phyloP scores from a whole-genome alignment of 2,329 filamentous ascomycete species.

The Talaromyces pinophilus region DNA sequence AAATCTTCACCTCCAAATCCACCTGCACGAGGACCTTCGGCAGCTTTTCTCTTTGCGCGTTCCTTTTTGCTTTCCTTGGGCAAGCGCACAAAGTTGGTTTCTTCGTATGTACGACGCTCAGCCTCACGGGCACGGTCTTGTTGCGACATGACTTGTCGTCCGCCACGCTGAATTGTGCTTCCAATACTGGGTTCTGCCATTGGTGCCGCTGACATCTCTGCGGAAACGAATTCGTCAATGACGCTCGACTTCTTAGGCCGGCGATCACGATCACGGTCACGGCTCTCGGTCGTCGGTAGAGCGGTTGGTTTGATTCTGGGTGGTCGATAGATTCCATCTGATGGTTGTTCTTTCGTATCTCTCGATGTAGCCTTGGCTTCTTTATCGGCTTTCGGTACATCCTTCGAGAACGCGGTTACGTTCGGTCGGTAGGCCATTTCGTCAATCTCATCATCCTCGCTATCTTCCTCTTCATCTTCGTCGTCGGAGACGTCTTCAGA shows the following conservation, averaged over 20 bases:
- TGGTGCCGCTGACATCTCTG: slow-evolving; percentile 80
- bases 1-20: slow-evolving; percentile 97
- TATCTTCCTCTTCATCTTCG: slow-evolving; percentile 47
- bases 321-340: slow-evolving; percentile 78
- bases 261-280: slow-evolving; percentile 53
- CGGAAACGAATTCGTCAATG: slow-evolving; percentile 86
- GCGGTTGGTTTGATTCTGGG: slow-evolving; percentile 83
- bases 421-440: slow-evolving; percentile 66
- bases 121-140: slow-evolving; percentile 74
- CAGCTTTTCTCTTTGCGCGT: slow-evolving; percentile 59
- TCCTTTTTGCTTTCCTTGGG: slow-evolving; percentile 90
- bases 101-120: slow-evolving; percentile 84
- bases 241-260: slow-evolving; percentile 73
- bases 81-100: slow-evolving; percentile 84
- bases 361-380: slow-evolving; percentile 29
- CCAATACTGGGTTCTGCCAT: slow-evolving; percentile 87
- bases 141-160: slow-evolving; percentile 75
- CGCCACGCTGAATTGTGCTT: slow-evolving; percentile 78
- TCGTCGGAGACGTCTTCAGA: slow-evolving; percentile 49
- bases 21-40: slow-evolving; percentile 50
- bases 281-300: slow-evolving; percentile 67
- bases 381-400: slow-evolving; percentile 37
- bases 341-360: slow-evolving; percentile 32
- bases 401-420: slow-evolving; percentile 48
- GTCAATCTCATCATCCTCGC: slow-evolving; percentile 54